phyloP scores from a whole-genome alignment of 208 protist species.

The Trypanosoma cruzi region DNA sequence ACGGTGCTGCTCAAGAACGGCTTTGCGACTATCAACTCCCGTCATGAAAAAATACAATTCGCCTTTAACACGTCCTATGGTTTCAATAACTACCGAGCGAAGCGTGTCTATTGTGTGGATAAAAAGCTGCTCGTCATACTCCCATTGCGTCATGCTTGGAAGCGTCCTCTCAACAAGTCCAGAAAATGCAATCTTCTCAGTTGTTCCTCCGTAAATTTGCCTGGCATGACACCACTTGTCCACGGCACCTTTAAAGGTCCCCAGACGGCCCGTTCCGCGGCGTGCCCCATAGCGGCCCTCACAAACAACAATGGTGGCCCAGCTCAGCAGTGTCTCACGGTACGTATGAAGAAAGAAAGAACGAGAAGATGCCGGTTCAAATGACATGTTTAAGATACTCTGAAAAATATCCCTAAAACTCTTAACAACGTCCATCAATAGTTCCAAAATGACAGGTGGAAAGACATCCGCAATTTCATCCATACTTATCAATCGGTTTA shows the following conservation, averaged over 20 bases:
- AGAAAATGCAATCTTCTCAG: conserved; percentile 41
- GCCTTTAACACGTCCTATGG: conserved; percentile 45
- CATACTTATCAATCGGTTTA: conserved; percentile 27
- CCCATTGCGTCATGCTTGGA: conserved; percentile 38
- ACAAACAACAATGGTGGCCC: conserved; percentile 42
- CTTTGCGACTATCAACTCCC: conserved; percentile 38
- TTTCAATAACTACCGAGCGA: conserved; percentile 40
- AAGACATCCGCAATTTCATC: conserved; percentile 25
- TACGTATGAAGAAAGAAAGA: conserved; percentile 50
- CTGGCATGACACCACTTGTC: conserved; percentile 25
- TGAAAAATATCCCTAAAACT: conserved; percentile 37
- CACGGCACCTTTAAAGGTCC: conserved; percentile 33
- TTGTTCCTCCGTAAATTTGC: conserved; percentile 37
- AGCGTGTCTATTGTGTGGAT: conserved; percentile 33
- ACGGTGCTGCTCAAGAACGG: conserved; percentile 35
- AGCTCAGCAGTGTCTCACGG: conserved; percentile 46
- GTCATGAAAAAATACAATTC: conserved; percentile 57
- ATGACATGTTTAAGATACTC: conserved; percentile 25
- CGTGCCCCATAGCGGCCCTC: conserved; percentile 45
- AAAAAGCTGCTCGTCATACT: conserved; percentile 23
- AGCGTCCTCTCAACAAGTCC: conserved; percentile 35
- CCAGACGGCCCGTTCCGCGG: conserved; percentile 33
- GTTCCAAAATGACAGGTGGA: conserved; percentile 32
- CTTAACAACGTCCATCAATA: conserved; percentile 45
- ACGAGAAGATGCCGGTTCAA: neutral